Evolutionary conservation across 768 basidiomycete genomes (phyloP), one percentile per base, ranked within the genome.

Genomic region (Infundibulicybe gibba): DNA sequence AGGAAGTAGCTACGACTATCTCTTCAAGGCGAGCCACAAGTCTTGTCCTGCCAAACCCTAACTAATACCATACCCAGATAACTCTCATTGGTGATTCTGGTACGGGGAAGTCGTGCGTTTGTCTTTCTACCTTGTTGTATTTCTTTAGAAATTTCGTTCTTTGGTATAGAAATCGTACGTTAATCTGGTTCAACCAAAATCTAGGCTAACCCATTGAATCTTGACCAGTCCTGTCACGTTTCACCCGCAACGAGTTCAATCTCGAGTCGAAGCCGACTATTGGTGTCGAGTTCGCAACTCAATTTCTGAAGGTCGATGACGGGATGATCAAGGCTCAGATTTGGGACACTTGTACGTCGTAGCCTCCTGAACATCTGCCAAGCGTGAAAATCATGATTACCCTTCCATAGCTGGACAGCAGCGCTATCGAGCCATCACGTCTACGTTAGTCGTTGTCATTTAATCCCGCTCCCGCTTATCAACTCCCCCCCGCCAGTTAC

Each of bases 191-290:
- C 3, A 25, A 25, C 25, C 8, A 25, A 25, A 25, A 25, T 25
- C 8, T 25, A 8, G 25, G 25, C 25, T 25, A 25, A 25, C 4
- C 8, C 25, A 25, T n/a, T 25, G 25, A 25, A 25, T 25, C 25
- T 25, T 43, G 33, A 38, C 38, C 64, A 99, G 97, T 99, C 70
- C 94, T 99, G 65, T 95, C 94, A 71, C 93, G 97, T 62, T 99
- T 99, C 82, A 99, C 97, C 56, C 86, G 94, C 58, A 97, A 97
- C 63, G 94, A 98, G 70, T 99, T 99, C 83, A 97, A 94, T 75
- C 79, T 95, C 56, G 97, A 98, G 63, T 93, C 94, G 39, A 97
- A 98, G 75, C 97, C 95, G 51, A 99, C 97, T 17, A 98, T 99
- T 66, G 95, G 97, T 45, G 95, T 99, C 57, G 95, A 98, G 69